These are phyloP conservation scores for Adansonia grandidieri DNA, from an alignment of 441 rosid genomes.

Conservation along the genomic window DNA sequence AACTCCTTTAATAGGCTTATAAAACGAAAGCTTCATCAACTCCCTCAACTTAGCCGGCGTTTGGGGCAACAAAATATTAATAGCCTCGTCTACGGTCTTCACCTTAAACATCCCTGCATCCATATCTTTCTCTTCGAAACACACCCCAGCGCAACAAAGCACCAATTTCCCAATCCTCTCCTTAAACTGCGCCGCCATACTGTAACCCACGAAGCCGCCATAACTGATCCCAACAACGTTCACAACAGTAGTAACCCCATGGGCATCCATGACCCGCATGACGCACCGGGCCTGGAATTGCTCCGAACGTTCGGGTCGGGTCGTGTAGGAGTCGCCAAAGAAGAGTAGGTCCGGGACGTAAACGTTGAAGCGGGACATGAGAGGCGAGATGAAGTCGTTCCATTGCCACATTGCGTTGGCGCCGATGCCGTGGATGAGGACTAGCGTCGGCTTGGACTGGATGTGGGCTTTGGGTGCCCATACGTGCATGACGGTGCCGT, in stretches of 20 bases:
- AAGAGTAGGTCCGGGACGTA: constrained; percentile 80
- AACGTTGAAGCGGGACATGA: constrained; percentile 64
- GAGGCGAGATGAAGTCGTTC: constrained; percentile 48
- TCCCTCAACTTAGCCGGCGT: constrained; percentile 53
- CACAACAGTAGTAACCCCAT: constrained; percentile 49
- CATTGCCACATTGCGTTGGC: constrained; percentile 97
- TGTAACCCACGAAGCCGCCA: constrained; percentile 77
- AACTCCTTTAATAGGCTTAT: constrained; percentile 47
- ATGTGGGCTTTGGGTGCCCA: constrained; percentile 60
- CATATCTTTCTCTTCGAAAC: constrained; percentile 72
- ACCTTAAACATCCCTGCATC: constrained; percentile 58
- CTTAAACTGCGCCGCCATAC: constrained; percentile 68
- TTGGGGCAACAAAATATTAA: constrained; percentile 55
- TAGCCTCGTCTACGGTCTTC: constrained; percentile 57
- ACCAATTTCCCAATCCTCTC: constrained; percentile 58
- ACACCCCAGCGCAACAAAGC: constrained; percentile 71
- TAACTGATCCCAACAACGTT: constrained; percentile 69
- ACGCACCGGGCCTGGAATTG: constrained; percentile 72
- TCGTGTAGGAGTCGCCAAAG: constrained; percentile 81
- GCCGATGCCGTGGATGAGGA: constrained; percentile 79
- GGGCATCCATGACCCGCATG: constrained; percentile 50
- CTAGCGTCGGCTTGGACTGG: constrained; percentile 49
- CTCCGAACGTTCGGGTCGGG: constrained; percentile 68
- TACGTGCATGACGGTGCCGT: constrained; percentile 76
- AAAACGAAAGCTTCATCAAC: constrained; percentile 48